Evolutionary conservation across 495 filamentous ascomycete genomes (phyloP), one percentile per base, ranked within the genome.

Genomic region (Pseudotulostoma volvatum): DNA sequence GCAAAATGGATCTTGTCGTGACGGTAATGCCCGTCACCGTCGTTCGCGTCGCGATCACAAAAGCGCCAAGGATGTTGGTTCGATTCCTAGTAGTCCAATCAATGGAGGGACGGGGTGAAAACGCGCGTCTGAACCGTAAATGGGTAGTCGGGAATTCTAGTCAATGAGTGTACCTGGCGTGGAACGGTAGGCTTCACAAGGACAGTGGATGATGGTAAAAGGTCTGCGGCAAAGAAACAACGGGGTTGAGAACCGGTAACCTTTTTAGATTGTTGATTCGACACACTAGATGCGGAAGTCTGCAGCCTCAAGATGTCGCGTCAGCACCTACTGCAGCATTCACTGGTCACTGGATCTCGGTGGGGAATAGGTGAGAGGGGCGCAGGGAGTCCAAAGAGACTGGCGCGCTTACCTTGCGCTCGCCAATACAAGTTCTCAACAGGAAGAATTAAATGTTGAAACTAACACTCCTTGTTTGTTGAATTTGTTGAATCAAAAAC

Each of bases 261-360:
- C 39, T 42, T 43, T 40, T 41, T 44, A 38, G 44, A 40, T n/a
- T 43, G 48, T 35, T 67, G 62, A 66, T 68, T 66, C 60, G 64
- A 61, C 47, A 43, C 51, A 44, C 44, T 46, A 48, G 46, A 52
- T 45, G 47, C 43, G 49, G 50, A 46, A 39, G 47, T 52, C 59
- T 66, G 60, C 59, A 60, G 54, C 48, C 52, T 46, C 46, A 47
- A 46, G 38, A 36, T 38, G 50, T 57, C 50, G 53, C 56, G 58
- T 68, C 62, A 66, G 63, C 53, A 59, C 39, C 37, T 45, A 58
- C 55, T 51, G 58, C 62, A 66, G 53, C 49, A 44, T 39, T 40
- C 44, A 44, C 42, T 49, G 61, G 59, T 66, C 62, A 68, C 62
- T 66, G 62, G 64, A 51, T 28, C 34, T 36, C 34, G 35, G 19